Evolutionary conservation across 2,329 filamentous ascomycete genomes (phyloP).

Genomic region (Biscogniauxia sp.): DNA sequence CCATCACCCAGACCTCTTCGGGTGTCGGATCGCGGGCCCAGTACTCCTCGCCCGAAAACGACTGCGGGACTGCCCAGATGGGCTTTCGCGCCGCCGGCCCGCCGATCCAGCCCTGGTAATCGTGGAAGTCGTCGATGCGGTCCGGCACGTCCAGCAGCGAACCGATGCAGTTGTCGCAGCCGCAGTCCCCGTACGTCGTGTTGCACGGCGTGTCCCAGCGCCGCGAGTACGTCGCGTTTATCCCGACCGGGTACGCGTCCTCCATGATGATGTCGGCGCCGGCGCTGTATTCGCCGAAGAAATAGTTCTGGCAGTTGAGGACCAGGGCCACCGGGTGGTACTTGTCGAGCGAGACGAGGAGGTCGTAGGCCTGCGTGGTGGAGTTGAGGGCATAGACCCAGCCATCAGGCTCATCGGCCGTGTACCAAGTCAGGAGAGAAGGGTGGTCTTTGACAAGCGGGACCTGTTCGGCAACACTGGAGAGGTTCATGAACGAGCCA

Average conservation of each 20-base stretch:
- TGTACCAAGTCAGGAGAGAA: neutral
- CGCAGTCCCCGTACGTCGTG: conserved; percentile 59
- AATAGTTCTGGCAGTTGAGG: conserved; percentile 62
- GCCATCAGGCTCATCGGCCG: neutral
- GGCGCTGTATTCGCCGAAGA: conserved; percentile 52
- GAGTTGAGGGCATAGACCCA: conserved; percentile 35
- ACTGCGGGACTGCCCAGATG: conserved; percentile 41
- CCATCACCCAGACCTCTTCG: conserved; percentile 45
- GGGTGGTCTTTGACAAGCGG: neutral
- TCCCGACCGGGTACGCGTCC: conserved; percentile 59
- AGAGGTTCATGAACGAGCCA: neutral
- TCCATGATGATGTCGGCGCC: conserved; percentile 59
- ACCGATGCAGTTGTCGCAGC: conserved; percentile 59
- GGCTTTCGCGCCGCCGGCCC: conserved; percentile 41
- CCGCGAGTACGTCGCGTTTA: conserved; percentile 52
- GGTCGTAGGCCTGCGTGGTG: conserved; percentile 29
- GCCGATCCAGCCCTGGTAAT: conserved; percentile 41
- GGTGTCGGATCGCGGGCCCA: conserved; percentile 45
- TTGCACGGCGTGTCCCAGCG: conserved; percentile 56
- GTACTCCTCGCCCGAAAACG: conserved; percentile 47
- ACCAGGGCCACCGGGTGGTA: conserved; percentile 60
- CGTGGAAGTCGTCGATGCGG: conserved; percentile 38
- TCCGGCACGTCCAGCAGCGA: conserved; percentile 49
- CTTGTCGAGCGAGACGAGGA: conserved; percentile 43
- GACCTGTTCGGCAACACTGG: neutral